phyloP scores from a whole-genome alignment of 208 protist genomes.

The Vickermania ingenoplastis region DNA sequence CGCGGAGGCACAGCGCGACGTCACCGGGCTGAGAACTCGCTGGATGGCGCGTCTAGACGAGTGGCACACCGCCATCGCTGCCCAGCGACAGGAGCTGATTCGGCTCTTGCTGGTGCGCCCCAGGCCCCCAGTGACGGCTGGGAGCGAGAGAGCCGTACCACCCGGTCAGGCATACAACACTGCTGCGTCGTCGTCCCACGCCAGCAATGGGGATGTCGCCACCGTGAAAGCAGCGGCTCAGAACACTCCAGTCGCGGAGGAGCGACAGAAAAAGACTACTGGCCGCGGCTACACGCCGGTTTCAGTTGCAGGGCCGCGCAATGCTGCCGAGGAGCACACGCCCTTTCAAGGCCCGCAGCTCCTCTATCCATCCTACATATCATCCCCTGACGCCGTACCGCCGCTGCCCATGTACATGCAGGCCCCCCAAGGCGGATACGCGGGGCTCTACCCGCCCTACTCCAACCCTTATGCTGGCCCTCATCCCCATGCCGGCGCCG shows the following conservation, averaged over 20 bases:
- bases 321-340: neutral
- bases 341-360: neutral
- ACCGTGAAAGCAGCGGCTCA: neutral
- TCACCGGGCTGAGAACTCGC: constrained; percentile 11
- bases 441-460: too few species aligned
- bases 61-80: constrained; percentile 11
- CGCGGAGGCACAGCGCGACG: neutral
- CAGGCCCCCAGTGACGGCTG: neutral
- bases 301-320: neutral
- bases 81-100: constrained; percentile 19
- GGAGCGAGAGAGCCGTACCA: neutral
- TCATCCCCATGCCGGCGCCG: too few species aligned
- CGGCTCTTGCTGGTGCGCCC: neutral
- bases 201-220: neutral
- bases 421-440: too few species aligned
- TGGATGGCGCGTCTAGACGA: constrained; percentile 7
- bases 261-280: too few species aligned
- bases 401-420: too few species aligned
- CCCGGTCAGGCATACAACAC: too few species aligned
- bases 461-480: too few species aligned
- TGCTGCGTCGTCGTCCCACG: neutral
- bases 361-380: neutral
- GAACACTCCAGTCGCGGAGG: too few species aligned
- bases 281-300: neutral
- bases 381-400: neutral